These are phyloP conservation scores for Cantharellus cinnabarinus DNA, from an alignment of 768 basidiomycete genomes.

Conservation along the genomic window DNA sequence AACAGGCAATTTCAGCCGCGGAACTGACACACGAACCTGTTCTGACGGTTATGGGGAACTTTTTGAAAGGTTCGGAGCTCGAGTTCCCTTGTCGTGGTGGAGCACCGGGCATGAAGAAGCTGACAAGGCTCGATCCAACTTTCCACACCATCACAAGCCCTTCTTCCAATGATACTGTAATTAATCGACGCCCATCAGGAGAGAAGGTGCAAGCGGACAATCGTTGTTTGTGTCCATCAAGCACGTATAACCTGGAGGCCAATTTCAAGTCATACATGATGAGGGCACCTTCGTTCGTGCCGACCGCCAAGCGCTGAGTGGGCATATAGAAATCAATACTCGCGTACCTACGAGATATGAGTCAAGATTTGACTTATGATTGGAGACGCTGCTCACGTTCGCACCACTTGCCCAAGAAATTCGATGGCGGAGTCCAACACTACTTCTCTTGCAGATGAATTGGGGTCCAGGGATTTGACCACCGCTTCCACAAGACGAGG, in stretches of 20 bases:
- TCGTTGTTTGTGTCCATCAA: conserved; percentile 72
- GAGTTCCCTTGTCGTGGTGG: conserved; percentile 76
- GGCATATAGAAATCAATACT: conserved; percentile 82
- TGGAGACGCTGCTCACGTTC: conserved; percentile 36
- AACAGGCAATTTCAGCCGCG: background rate
- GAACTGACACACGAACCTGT: conserved; percentile 18
- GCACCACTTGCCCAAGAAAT: conserved; percentile 85
- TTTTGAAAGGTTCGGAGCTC: conserved; percentile 76
- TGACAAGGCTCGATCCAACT: conserved; percentile 73
- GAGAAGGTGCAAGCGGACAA: conserved; percentile 81
- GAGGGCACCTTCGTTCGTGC: conserved; percentile 83
- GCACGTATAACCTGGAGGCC: conserved; percentile 80
- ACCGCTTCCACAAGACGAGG: conserved; percentile 84
- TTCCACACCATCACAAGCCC: conserved; percentile 83
- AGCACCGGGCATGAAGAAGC: conserved; percentile 68
- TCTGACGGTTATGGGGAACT: conserved; percentile 65
- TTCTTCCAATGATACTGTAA: conserved; percentile 75
- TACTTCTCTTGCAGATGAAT: conserved; percentile 56
- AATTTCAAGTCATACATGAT: conserved; percentile 95
- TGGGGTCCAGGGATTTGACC: conserved; percentile 90
- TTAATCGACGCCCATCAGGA: conserved; percentile 75
- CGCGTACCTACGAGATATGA: conserved; percentile 40
- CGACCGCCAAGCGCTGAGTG: conserved; percentile 77
- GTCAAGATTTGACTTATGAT: background rate
- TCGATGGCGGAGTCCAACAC: conserved; percentile 83